Percentiles rank a stretch among this genome's conserved stretches.
phyloP scores from a whole-genome alignment of 768 basidiomycete species.

The Galerina marginata region DNA sequence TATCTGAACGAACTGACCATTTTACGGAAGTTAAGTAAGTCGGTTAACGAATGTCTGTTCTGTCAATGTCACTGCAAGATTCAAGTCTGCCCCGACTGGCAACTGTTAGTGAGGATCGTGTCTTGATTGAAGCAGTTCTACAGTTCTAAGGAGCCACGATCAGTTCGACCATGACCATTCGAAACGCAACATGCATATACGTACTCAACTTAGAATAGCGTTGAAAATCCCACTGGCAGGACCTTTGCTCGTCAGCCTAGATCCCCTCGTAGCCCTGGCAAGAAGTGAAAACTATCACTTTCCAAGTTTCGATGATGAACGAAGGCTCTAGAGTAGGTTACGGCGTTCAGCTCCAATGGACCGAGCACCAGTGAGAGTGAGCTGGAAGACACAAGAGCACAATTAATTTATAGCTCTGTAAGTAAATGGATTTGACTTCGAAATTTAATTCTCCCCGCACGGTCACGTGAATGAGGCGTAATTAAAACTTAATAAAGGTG shows the following conservation, averaged over 20 bases:
- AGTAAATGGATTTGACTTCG: constrained; percentile 1
- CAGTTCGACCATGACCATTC: not conserved
- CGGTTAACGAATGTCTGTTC: not conserved
- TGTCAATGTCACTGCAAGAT: not conserved
- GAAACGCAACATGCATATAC: not conserved
- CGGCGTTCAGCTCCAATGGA: not conserved
- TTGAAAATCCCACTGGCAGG: not conserved
- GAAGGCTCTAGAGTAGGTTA: not conserved
- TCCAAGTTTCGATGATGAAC: not conserved
- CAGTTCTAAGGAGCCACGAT: not conserved
- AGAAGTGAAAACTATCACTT: not conserved
- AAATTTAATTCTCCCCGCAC: constrained; percentile 13
- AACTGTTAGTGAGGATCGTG: not conserved
- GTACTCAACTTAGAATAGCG: constrained; percentile 5
- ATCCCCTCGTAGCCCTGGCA: not conserved
- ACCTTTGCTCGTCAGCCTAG: no score
- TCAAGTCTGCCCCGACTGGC: not conserved
- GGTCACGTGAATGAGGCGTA: not conserved
- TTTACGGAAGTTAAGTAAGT: not conserved
- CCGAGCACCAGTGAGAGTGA: not conserved
- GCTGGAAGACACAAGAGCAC: constrained; percentile 1
- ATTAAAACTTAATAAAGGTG: no score
- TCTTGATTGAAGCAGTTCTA: not conserved
- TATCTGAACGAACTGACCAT: constrained; percentile 19
- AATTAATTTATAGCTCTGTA: constrained; percentile 7